Conservation (phyloP, 2,329 filamentous ascomycete species). For the Raffaelea deltoideospora region DNA sequence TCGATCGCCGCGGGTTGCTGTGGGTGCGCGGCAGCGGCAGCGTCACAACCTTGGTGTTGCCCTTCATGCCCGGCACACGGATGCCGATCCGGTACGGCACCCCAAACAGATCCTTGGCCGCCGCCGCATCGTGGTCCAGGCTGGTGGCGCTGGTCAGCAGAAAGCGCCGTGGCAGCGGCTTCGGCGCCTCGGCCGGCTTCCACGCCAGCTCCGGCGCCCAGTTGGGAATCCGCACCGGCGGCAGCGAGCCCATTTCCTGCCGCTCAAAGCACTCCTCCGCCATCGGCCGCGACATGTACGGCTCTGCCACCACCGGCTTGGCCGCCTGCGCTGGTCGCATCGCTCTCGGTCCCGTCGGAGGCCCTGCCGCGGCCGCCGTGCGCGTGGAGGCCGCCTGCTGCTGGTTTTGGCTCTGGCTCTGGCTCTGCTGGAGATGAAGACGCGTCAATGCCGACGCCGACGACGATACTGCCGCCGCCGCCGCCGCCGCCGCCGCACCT, state of each 20-base stretch:
- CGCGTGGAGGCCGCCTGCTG: no score
- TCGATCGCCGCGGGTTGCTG: slow-evolving; percentile 9
- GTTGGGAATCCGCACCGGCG: slow-evolving; percentile 51
- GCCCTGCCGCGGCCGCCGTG: no score
- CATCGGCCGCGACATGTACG: slow-evolving; percentile 48
- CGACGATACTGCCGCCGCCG: neutral
- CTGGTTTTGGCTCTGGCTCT: no score
- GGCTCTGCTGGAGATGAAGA: neutral
- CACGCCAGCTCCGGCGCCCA: slow-evolving; percentile 47
- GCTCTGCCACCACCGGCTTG: slow-evolving; percentile 18
- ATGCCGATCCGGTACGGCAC: slow-evolving; percentile 23
- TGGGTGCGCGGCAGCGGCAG: slow-evolving; percentile 12
- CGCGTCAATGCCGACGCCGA: neutral
- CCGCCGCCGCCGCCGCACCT: neutral
- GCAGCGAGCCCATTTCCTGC: slow-evolving; percentile 66
- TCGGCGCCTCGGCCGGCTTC: slow-evolving; percentile 40
- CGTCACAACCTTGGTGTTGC: slow-evolving; percentile 20
- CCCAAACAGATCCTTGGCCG: slow-evolving; percentile 26
- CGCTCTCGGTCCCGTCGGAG: no score
- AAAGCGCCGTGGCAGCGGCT: slow-evolving; percentile 37
- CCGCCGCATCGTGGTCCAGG: slow-evolving; percentile 10
- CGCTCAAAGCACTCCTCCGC: slow-evolving; percentile 71
- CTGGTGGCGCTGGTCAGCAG: slow-evolving; percentile 29
- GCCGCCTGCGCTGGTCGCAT: no score
- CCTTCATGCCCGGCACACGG: slow-evolving; percentile 28